A percentile compares a stretch with the other conserved stretches of the same genome.
Conservation (phyloP, 2,329 filamentous ascomycete genomes). For the Neoscytalidium dimidiatum region DNA sequence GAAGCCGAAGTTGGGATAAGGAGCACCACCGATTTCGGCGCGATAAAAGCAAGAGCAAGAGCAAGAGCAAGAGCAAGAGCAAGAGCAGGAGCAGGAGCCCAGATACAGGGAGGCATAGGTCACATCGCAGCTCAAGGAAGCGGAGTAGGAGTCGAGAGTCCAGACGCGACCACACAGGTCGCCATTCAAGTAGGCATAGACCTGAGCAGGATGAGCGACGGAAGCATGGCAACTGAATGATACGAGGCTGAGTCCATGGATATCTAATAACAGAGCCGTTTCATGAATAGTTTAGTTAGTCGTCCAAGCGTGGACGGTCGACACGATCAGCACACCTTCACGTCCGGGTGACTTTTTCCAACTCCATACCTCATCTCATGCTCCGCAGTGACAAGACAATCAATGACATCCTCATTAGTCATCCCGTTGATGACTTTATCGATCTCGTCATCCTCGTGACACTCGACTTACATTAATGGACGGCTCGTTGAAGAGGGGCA, state of each 20-base stretch:
- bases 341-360: too few relatives aligned
- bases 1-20: slow-evolving; percentile 12
- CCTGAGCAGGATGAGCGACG: neutral
- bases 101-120: neutral
- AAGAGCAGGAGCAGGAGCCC: slow-evolving; percentile 9
- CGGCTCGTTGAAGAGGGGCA: too few relatives aligned
- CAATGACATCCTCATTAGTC: too few relatives aligned
- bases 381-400: too few relatives aligned
- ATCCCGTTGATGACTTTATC: too few relatives aligned
- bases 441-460: too few relatives aligned
- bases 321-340: too few relatives aligned
- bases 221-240: neutral
- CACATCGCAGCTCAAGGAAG: neutral
- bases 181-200: neutral
- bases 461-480: too few relatives aligned
- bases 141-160: neutral
- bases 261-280: neutral
- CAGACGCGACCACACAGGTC: neutral
- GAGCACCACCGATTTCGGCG: neutral
- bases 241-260: too few relatives aligned
- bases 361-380: too few relatives aligned
- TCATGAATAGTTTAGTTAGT: neutral
- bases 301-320: neutral
- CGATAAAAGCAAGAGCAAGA: slow-evolving; percentile 13
- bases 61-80: neutral